Percentiles rank a stretch among this genome's conserved stretches.
These are phyloP conservation scores for Allantophomopsis lycopodina DNA, from an alignment of 2,329 filamentous ascomycete species.

Conservation along the genomic window DNA sequence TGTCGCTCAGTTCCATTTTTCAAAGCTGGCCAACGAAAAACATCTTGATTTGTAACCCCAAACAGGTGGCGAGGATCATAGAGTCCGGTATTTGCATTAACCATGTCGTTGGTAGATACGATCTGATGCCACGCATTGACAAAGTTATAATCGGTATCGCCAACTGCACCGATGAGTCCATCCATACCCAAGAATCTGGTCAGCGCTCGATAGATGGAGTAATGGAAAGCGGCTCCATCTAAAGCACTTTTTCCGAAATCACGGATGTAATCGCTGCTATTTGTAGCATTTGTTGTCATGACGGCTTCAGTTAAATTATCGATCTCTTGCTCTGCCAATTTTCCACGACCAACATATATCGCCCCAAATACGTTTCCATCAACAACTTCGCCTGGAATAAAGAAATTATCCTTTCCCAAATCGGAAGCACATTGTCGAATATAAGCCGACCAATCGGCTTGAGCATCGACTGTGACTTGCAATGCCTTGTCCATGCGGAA, in stretches of 20 bases:
- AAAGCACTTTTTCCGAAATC: constrained; percentile 35
- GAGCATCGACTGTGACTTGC: constrained; percentile 45
- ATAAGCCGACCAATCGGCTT: constrained; percentile 40
- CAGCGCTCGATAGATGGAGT: constrained; percentile 45
- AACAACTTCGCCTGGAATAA: constrained; percentile 48
- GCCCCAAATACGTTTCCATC: constrained; percentile 44
- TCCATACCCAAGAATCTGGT: constrained; percentile 44
- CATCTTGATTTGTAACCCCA: constrained; percentile 50
- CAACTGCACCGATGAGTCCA: constrained; percentile 32
- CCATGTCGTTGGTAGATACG: constrained; percentile 40
- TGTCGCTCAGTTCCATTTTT: constrained; percentile 39
- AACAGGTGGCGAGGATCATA: constrained; percentile 52
- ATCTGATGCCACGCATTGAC: constrained; percentile 36
- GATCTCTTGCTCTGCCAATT: constrained; percentile 36
- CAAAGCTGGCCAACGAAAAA: constrained; percentile 49
- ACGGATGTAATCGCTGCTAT: constrained; percentile 33
- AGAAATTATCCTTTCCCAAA: constrained; percentile 48
- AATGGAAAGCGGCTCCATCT: constrained; percentile 46
- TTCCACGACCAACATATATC: constrained; percentile 44
- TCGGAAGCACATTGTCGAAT: constrained; percentile 40
- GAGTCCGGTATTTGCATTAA: constrained; percentile 42
- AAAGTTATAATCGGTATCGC: constrained; percentile 37
- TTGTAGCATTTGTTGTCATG: constrained; percentile 26
- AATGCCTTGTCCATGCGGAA: constrained; percentile 54
- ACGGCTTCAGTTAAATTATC: constrained; percentile 32